Base-by-base conservation (phyloP, 106 monocot species). In the Acorus calamus region DNA sequence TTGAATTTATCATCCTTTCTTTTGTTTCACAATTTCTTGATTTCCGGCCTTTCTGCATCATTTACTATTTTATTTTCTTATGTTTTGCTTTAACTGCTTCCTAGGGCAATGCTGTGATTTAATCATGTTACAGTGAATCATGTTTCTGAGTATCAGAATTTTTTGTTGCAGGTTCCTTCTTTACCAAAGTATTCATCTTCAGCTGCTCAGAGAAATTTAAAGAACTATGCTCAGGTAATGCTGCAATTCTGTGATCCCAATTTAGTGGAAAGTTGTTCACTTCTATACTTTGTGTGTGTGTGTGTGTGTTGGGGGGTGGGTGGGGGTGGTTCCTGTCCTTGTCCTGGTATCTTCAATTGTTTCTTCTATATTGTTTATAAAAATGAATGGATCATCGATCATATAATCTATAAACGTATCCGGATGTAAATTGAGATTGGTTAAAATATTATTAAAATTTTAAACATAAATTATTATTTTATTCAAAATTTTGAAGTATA, bases 111-210 rank as follows among this genome's bases (percentile, higher is more conserved):
- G 11, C 46, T 62, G 47, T 44, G 42, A 48, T 49, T 49, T 57
- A 48, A 57, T 48, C 57, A 57, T 64, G 28, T 28, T 28, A 28
- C 28, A 28, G 28, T 28, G 28, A 28, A 28, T 28, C 28, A 28
- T 28, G 28, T 28, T 28, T 28, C 28, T 28, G 28, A 28, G 28
- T 28, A 28, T 28, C 28, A 28, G 28, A 28, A 49, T 63, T 70
- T 52, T 57, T 4, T 67, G 3, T 61, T 2, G 64, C 81, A 98
- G 98, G 80, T 88, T 57, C 77, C 78, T 52, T 3, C 67, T 62
- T 88, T 98, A 50, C 92, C 98, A 46, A 99, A 92, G 71, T 99
- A 92, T 79, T 80, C 83, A 57, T 88, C 98, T 46, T 56, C 80
- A 59, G 63, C 77, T 71, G 85, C 81, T 59, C 87, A 87, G 56